Evolutionary conservation across 2,329 filamentous ascomycete species (phyloP).

Genomic region (Phoma sp.): DNA sequence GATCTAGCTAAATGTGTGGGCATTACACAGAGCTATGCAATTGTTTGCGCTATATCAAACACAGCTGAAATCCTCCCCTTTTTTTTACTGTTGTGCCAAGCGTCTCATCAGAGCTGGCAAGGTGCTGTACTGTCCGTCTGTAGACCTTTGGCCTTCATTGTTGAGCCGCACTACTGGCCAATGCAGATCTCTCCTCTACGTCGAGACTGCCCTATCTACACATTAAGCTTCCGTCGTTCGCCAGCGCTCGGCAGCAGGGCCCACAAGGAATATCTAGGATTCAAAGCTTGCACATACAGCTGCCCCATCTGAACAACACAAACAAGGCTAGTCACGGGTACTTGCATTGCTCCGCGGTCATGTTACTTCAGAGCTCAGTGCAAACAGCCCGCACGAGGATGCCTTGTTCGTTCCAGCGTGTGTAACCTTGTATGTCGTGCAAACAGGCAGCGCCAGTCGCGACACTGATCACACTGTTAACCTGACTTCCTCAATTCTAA

Average conservation of each 20-base stretch:
- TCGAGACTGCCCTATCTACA: constrained; percentile 1
- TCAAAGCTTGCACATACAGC: too few relatives aligned
- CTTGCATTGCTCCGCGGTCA: constrained; percentile 10
- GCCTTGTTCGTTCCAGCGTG: neutral
- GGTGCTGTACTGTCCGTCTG: too few relatives aligned
- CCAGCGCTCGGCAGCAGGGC: constrained; percentile 1
- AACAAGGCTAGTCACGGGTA: constrained; percentile 14
- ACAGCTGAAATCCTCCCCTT: too few relatives aligned
- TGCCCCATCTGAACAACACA: neutral
- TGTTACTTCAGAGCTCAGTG: constrained; percentile 7
- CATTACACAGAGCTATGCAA: too few relatives aligned
- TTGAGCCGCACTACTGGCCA: too few relatives aligned
- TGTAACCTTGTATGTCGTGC: neutral
- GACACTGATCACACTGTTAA: neutral
- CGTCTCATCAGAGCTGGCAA: too few relatives aligned
- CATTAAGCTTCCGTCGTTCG: neutral
- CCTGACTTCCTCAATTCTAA: too few relatives aligned
- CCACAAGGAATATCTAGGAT: neutral
- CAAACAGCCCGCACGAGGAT: neutral
- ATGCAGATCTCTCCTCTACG: neutral
- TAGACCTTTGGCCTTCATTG: neutral
- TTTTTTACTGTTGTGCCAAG: too few relatives aligned
- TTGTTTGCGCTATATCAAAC: too few relatives aligned
- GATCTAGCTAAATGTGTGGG: too few relatives aligned
- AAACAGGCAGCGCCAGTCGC: neutral